Conservation (phyloP, 306 rosid genomes). For the Betula pendula region DNA sequence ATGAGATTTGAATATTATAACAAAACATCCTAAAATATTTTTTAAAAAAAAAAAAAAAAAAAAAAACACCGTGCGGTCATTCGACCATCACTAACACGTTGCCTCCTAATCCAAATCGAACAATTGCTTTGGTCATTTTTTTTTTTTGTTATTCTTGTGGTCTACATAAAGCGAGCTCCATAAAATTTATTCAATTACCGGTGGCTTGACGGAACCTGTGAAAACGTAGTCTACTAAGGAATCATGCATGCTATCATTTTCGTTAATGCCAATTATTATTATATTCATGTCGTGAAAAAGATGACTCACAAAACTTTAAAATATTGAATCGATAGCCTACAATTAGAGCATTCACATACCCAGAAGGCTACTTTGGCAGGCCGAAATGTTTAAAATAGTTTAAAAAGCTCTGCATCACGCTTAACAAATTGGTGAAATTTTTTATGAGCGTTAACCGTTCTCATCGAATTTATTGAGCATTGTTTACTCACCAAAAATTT, state of each 20-base stretch:
- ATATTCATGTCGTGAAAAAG: constrained; percentile 47
- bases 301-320: constrained; percentile 30
- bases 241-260: not conserved
- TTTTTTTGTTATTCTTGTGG: constrained; percentile 10
- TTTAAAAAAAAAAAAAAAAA: no score
- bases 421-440: no score
- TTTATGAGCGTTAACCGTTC: no score
- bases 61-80: not conserved
- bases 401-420: no score
- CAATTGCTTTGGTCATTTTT: not conserved
- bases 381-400: no score
- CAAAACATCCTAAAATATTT: constrained; percentile 5
- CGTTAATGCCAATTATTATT: constrained; percentile 23
- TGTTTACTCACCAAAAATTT: no score
- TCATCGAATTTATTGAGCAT: no score
- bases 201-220: constrained; percentile 28
- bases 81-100: not conserved
- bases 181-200: constrained; percentile 19
- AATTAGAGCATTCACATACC: no score
- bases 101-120: not conserved
- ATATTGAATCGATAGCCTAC: no score
- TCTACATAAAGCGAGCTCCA: constrained; percentile 12
- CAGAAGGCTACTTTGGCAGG: no score
- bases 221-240: constrained; percentile 22
- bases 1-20: no score